Evolutionary conservation across 495 filamentous ascomycete genomes (phyloP).

Genomic region (Zalerion maritima): DNA sequence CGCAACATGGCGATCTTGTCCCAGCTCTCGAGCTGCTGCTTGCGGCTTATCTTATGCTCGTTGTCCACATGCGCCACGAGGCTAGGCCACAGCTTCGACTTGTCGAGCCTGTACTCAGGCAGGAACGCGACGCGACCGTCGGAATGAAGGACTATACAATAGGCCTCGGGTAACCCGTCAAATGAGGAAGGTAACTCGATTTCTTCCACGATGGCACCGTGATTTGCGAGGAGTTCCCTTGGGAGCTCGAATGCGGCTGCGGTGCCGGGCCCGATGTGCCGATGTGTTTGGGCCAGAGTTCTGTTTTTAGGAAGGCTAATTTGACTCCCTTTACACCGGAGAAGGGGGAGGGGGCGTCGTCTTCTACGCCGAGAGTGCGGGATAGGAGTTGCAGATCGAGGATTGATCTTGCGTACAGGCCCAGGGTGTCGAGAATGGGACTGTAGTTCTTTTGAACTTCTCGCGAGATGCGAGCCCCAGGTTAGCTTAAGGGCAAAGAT

Average conservation of each 20-base stretch:
- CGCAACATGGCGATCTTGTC: constrained; percentile 30
- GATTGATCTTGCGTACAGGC: constrained; percentile 32
- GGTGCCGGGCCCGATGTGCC: constrained; percentile 31
- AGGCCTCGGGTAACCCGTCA: constrained; percentile 24
- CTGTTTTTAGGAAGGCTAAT: constrained; percentile 33
- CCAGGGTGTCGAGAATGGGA: constrained; percentile 36
- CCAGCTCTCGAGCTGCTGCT: constrained; percentile 26
- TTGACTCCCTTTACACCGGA: constrained; percentile 24
- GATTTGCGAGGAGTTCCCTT: constrained; percentile 19
- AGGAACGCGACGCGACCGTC: constrained; percentile 31
- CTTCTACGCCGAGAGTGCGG: constrained; percentile 30
- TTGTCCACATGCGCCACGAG: constrained; percentile 32
- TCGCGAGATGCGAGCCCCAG: constrained; percentile 36
- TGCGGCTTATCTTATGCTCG: constrained; percentile 15
- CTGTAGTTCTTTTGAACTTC: constrained; percentile 36
- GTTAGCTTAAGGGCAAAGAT: constrained; percentile 44
- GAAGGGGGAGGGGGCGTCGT: constrained; percentile 24
- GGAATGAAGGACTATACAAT: constrained; percentile 20
- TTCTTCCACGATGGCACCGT: constrained; percentile 32
- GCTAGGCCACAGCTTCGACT: constrained; percentile 21
- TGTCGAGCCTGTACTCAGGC: constrained; percentile 27
- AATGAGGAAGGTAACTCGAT: constrained; percentile 32
- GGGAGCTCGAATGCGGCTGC: constrained; percentile 26
- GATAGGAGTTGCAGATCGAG: constrained; percentile 35
- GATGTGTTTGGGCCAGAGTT: constrained; percentile 33